Conservation (phyloP, 73 alveolate genomes). For the Symbiodinium pilosum region DNA sequence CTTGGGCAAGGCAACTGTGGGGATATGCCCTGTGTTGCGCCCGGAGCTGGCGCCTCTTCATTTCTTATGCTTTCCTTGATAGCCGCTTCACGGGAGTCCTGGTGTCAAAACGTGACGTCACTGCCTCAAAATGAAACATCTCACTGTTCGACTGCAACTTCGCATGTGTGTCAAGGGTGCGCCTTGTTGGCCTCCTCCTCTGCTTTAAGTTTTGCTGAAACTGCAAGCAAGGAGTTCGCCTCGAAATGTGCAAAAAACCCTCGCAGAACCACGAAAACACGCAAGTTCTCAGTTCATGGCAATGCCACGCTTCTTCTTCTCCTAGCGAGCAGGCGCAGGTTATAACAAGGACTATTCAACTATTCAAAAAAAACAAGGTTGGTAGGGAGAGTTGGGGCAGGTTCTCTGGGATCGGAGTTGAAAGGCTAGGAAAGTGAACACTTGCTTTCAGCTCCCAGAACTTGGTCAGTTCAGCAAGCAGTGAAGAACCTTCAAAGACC, state of each 20-base stretch:
- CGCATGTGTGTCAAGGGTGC: not conserved
- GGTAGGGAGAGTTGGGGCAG: too few relatives aligned
- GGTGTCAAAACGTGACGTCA: not conserved
- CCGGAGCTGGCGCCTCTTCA: constrained; percentile 46
- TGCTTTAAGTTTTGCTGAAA: constrained; percentile 71
- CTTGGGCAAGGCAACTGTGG: not conserved
- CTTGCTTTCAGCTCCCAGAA: too few relatives aligned
- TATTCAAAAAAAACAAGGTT: not conserved
- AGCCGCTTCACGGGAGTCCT: constrained; percentile 76
- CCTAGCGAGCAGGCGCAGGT: not conserved
- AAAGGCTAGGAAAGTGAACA: too few relatives aligned
- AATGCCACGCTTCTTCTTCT: constrained; percentile 84
- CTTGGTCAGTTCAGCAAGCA: too few relatives aligned
- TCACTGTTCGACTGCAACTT: too few relatives aligned
- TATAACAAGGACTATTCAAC: not conserved
- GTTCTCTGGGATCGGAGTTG: too few relatives aligned
- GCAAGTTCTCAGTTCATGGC: not conserved
- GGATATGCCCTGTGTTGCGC: not conserved
- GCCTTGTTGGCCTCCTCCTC: constrained; percentile 92
- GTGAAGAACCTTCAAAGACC: too few relatives aligned
- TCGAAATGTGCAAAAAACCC: not conserved
- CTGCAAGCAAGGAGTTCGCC: constrained; percentile 85
- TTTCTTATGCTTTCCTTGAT: constrained; percentile 89
- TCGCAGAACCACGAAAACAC: not conserved
- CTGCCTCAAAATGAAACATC: not conserved